These are phyloP conservation scores for Xanthoconium stramineum DNA, from an alignment of 768 basidiomycete genomes.

Conservation along the genomic window DNA sequence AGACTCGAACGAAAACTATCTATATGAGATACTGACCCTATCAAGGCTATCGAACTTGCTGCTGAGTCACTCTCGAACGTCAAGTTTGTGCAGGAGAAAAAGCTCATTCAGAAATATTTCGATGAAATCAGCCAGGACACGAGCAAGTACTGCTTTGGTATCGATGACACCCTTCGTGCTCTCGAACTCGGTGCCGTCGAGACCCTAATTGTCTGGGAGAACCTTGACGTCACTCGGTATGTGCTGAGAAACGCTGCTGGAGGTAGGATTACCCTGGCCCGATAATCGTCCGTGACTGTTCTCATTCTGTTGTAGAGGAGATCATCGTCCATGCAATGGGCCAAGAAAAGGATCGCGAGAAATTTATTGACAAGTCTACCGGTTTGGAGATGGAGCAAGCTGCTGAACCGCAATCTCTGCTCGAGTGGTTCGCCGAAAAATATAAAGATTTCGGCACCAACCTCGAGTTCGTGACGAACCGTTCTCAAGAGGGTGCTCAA, in stretches of 20 bases:
- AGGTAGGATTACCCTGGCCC: slow-evolving; percentile 42
- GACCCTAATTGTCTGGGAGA: slow-evolving; percentile 98
- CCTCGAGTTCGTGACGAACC: slow-evolving; percentile 94
- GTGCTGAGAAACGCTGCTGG: slow-evolving; percentile 88
- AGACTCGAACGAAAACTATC: neutral
- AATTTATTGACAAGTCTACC: slow-evolving; percentile 94
- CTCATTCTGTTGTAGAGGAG: slow-evolving; percentile 55
- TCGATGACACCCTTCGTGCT: slow-evolving; percentile 94
- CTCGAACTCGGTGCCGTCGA: slow-evolving; percentile 96
- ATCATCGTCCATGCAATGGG: slow-evolving; percentile 78
- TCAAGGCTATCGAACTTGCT: slow-evolving; percentile 92
- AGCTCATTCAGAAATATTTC: slow-evolving; percentile 95
- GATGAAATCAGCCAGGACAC: slow-evolving; percentile 99
- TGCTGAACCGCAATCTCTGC: slow-evolving; percentile 75
- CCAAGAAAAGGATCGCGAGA: slow-evolving; percentile 90
- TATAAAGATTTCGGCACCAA: slow-evolving; percentile 97
- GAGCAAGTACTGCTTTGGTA: slow-evolving; percentile 94
- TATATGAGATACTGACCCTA: neutral
- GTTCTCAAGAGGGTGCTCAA: slow-evolving; percentile 95
- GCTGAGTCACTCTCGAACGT: slow-evolving; percentile 96
- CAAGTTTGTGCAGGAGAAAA: slow-evolving; percentile 99
- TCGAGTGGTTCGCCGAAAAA: slow-evolving; percentile 99
- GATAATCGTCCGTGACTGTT: neutral
- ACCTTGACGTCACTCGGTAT: slow-evolving; percentile 87
- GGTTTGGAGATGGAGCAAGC: slow-evolving; percentile 93